phyloP scores from a whole-genome alignment of 2,329 filamentous ascomycete genomes.

The Trichoderma sp. region DNA sequence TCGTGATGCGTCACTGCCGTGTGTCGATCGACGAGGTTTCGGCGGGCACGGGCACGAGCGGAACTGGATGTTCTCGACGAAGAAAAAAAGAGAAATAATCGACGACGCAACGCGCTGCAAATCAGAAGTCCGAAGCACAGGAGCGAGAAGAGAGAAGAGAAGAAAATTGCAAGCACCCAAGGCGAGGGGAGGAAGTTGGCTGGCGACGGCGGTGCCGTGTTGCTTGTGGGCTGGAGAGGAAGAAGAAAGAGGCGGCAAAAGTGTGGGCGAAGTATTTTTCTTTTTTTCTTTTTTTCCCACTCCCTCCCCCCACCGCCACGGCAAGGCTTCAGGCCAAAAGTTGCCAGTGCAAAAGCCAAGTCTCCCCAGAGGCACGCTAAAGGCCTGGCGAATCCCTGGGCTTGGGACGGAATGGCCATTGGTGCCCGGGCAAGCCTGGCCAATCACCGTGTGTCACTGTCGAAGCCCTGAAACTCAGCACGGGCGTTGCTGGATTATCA shows the following conservation, averaged over 20 bases:
- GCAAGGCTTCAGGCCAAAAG: conserved; percentile 4
- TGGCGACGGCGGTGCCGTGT: conserved; percentile 45
- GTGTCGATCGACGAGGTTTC: conserved; percentile 9
- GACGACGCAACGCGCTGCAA: conserved; percentile 18
- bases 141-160: conserved; percentile 34
- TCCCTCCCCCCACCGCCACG: conserved; percentile 9
- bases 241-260: conserved; percentile 25
- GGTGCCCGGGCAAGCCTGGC: conserved; percentile 19
- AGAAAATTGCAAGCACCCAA: conserved; percentile 44
- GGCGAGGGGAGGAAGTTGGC: conserved; percentile 40
- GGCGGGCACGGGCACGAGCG: conserved; percentile 3
- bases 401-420: conserved; percentile 16
- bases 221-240: conserved; percentile 34
- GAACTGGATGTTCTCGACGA: neutral
- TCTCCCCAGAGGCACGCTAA: neutral
- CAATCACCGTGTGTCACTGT: conserved; percentile 20
- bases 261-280: conserved; percentile 32
- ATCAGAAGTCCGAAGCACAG: conserved; percentile 24
- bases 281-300: conserved; percentile 4
- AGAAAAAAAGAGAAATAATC: neutral
- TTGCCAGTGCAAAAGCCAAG: neutral
- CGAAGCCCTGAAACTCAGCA: neutral
- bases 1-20: conserved; percentile 18
- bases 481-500: neutral
- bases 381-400: conserved; percentile 1